These are phyloP conservation scores for Gomphus bonarii DNA, from an alignment of 1,284 basidiomycete genomes.

Conservation along the genomic window DNA sequence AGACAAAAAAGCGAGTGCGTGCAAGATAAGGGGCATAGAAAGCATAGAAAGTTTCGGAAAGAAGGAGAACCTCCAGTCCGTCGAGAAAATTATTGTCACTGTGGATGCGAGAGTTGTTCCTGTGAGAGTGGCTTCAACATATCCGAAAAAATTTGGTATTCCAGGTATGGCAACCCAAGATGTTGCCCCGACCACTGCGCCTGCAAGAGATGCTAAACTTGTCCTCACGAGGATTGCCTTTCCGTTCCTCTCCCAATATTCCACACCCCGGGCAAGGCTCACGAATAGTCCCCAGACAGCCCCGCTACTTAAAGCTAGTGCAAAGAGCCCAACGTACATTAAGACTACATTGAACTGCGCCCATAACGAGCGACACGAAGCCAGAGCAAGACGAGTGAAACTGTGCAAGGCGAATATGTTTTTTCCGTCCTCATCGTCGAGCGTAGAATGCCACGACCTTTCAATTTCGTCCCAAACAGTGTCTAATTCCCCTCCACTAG, in stretches of 20 bases:
- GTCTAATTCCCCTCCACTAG: slow-evolving; percentile 65
- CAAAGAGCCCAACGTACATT: slow-evolving; percentile 58
- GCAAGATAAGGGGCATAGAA: slow-evolving; percentile 39
- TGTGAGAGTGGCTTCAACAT: neutral
- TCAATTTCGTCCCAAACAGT: slow-evolving; percentile 44
- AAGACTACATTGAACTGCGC: slow-evolving; percentile 82
- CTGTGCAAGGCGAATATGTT: slow-evolving; percentile 25
- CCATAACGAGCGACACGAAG: slow-evolving; percentile 80
- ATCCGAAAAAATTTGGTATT: neutral
- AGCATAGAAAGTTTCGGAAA: neutral
- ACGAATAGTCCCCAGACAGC: slow-evolving; percentile 40
- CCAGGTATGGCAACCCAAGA: neutral
- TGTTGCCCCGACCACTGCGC: slow-evolving; percentile 26
- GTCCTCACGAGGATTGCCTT: neutral
- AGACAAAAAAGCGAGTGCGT: slow-evolving; percentile 68
- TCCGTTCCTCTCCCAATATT: slow-evolving; percentile 5
- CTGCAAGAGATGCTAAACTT: slow-evolving; percentile 27
- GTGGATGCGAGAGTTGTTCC: neutral
- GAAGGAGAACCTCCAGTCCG: neutral
- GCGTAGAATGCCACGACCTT: slow-evolving; percentile 30
- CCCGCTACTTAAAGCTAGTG: slow-evolving; percentile 37
- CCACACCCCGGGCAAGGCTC: slow-evolving; percentile 23
- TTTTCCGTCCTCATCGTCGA: neutral
- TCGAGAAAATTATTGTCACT: neutral
- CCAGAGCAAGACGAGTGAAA: slow-evolving; percentile 59